Conservation (phyloP, 202 grass and related monocot species). For the Zizania palustris region DNA sequence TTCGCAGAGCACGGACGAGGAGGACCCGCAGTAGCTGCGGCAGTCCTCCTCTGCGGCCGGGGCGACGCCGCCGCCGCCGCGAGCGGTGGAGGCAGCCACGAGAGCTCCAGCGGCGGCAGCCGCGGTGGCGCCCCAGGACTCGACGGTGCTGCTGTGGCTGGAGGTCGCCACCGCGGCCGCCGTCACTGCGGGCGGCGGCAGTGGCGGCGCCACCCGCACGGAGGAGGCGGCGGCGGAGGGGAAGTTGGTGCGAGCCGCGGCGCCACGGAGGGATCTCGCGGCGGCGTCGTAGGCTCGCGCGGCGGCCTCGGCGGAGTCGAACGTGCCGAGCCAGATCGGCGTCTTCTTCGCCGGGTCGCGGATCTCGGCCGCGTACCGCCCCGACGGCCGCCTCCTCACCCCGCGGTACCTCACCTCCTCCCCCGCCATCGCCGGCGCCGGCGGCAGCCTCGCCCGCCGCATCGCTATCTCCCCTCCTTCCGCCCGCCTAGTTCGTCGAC, state of each 20-base stretch:
- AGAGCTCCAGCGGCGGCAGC: neutral
- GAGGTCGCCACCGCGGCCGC: conserved; percentile 35
- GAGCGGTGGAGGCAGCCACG: conserved; percentile 5
- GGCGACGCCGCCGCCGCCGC: neutral
- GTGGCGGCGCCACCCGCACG: neutral
- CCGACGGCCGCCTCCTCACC: conserved; percentile 69
- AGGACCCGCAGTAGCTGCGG: conserved; percentile 68
- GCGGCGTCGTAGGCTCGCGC: conserved; percentile 69
- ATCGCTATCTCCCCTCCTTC: conserved; percentile 1
- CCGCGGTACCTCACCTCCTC: conserved; percentile 60
- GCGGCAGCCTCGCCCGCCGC: conserved; percentile 46
- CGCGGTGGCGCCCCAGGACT: conserved; percentile 53
- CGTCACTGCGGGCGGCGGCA: neutral
- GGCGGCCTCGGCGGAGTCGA: conserved; percentile 70
- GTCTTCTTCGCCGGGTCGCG: conserved; percentile 74
- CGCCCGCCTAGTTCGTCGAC: too few relatives aligned
- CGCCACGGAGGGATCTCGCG: conserved; percentile 49
- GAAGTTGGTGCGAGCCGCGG: conserved; percentile 57
- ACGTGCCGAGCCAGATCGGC: conserved; percentile 87
- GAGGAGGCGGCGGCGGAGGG: neutral
- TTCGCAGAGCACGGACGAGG: conserved; percentile 52
- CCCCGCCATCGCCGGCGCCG: conserved; percentile 5
- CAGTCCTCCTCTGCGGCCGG: conserved; percentile 49
- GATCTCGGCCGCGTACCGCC: conserved; percentile 79
- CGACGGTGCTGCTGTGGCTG: conserved; percentile 63